These are phyloP conservation scores for Pterocarpus macrocarpus DNA, from an alignment of 306 rosid genomes.

Conservation along the genomic window DNA sequence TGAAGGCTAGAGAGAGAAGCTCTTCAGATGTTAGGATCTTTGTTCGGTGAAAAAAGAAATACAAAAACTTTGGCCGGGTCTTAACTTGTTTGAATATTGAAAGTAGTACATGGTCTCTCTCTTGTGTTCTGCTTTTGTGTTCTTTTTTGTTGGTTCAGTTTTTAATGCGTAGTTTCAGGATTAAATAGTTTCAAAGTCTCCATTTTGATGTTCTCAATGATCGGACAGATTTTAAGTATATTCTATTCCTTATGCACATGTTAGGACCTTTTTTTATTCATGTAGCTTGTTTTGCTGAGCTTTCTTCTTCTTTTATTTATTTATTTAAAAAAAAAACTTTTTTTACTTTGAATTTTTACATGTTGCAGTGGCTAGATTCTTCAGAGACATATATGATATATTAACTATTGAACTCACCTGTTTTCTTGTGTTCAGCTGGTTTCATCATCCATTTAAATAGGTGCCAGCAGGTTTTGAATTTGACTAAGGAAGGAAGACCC, in stretches of 20 bases:
- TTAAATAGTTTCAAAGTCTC: slow-evolving; percentile 41
- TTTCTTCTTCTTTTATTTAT: not conserved
- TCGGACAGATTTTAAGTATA: slow-evolving; percentile 52
- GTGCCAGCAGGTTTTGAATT: slow-evolving; percentile 47
- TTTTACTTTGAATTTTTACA: slow-evolving; percentile 9
- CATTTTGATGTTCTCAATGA: slow-evolving; percentile 50
- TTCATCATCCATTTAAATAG: slow-evolving; percentile 43
- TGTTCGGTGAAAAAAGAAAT: slow-evolving; percentile 40
- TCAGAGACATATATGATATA: slow-evolving; percentile 42
- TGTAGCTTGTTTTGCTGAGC: slow-evolving; percentile 21
- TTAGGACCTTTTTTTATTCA: slow-evolving; percentile 38
- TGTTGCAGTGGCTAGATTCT: slow-evolving; percentile 53
- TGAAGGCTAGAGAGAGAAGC: slow-evolving; percentile 31
- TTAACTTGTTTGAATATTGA: slow-evolving; percentile 3
- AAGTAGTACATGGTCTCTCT: slow-evolving; percentile 26
- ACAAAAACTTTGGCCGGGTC: slow-evolving; percentile 27
- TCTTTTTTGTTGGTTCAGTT: slow-evolving; percentile 41
- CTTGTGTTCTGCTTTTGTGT: slow-evolving; percentile 44
- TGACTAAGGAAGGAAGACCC: slow-evolving; percentile 53
- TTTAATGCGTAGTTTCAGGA: slow-evolving; percentile 40
- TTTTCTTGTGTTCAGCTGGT: slow-evolving; percentile 70
- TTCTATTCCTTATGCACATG: slow-evolving; percentile 65
- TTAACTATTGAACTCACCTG: slow-evolving; percentile 55
- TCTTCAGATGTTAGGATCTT: slow-evolving; percentile 46
- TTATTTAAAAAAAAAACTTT: not conserved